Base-by-base conservation (phyloP, 2,329 filamentous ascomycete genomes). In the Exutisphaerella laricina region DNA sequence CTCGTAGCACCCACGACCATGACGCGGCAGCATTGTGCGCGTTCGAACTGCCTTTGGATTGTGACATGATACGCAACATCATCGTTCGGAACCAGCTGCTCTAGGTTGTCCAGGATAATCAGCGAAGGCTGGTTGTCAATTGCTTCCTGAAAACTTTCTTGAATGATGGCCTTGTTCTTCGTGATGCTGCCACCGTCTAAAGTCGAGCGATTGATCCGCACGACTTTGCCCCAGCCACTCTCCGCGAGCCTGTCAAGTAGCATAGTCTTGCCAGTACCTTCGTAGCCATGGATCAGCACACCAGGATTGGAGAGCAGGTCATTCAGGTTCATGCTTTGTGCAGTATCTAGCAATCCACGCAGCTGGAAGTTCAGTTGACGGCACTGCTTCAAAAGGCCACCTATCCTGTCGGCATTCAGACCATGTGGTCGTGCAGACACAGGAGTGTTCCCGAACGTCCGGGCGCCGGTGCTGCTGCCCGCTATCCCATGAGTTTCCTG, bases 231-330 rank as follows among this genome's bases (percentile, higher is more conserved):
- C 85, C 88, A 95, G 45, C 74, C 75, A 5, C 71, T 73, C 22
- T 63, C 50, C 6, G 80, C 77, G 14, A 96, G 71, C 22, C 78
- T 76, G 12, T 82, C 64, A 1, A 96, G 69, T 0, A 96, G 70
- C 50, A 84, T 74, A 0, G 80, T 84, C 67, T 96, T 96, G 17
- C 90, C 90, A 0, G 86, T 94, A 8, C 90, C 89, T 49, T 79
- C 78, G 13, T 85, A 82, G 10, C 90, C 90, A 60, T 94, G 82
- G 4, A 96, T 71, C 17, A 92, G 73, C 25, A 92, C 74, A 0
- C 79, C 80, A 76, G 28, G 39, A 17, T 56, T 49, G 13, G 16
- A 5, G 4, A 21, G 13, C 12, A 17, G 3, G 5, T n/a, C 4
- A 5, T 18, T 14, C n/a, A 31, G 29, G 23, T 47, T 42, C 14